A percentile compares a stretch with the other conserved stretches of the same genome.
phyloP scores from a whole-genome alignment of 352 stramenopile species.

The Phytophthora pisi region DNA sequence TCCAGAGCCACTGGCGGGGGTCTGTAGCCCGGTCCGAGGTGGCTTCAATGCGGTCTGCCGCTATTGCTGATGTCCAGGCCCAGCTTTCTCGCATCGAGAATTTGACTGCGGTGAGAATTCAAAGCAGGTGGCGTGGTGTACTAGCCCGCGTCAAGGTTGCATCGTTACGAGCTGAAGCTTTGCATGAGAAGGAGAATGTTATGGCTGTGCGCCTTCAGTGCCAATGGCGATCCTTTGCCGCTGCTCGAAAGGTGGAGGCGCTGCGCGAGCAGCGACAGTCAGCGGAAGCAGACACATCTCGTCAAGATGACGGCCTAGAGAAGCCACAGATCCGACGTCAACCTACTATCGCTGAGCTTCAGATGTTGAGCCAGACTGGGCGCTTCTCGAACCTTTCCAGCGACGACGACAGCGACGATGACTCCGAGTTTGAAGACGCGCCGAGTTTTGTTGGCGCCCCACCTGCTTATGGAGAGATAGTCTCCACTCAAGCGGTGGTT shows the following conservation, averaged over 20 bases:
- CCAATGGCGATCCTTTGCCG: constrained; percentile 20
- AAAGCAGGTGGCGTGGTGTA: constrained; percentile 41
- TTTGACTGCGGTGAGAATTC: constrained; percentile 37
- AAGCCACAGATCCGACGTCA: constrained; percentile 24
- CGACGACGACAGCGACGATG: constrained; percentile 45
- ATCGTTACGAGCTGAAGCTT: background rate
- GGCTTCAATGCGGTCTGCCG: background rate
- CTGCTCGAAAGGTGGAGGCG: background rate
- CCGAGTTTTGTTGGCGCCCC: constrained; percentile 24
- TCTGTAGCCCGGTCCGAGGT: constrained; percentile 14
- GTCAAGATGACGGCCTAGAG: constrained; percentile 4
- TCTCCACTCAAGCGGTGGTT: background rate
- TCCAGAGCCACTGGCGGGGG: constrained; percentile 41
- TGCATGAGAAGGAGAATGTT: constrained; percentile 14
- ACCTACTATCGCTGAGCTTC: constrained; percentile 50
- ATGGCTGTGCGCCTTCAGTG: constrained; percentile 41
- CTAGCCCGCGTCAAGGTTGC: constrained; percentile 10
- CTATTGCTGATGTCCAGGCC: constrained; percentile 27
- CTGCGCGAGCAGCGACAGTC: background rate
- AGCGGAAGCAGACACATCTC: background rate
- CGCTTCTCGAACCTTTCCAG: constrained; percentile 50
- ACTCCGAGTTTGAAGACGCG: constrained; percentile 39
- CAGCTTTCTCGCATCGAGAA: constrained; percentile 34
- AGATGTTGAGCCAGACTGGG: constrained; percentile 52
- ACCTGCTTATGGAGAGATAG: constrained; percentile 1